Conservation (phyloP, 169 alveolate genomes). For the Eimeria tenella region DNA sequence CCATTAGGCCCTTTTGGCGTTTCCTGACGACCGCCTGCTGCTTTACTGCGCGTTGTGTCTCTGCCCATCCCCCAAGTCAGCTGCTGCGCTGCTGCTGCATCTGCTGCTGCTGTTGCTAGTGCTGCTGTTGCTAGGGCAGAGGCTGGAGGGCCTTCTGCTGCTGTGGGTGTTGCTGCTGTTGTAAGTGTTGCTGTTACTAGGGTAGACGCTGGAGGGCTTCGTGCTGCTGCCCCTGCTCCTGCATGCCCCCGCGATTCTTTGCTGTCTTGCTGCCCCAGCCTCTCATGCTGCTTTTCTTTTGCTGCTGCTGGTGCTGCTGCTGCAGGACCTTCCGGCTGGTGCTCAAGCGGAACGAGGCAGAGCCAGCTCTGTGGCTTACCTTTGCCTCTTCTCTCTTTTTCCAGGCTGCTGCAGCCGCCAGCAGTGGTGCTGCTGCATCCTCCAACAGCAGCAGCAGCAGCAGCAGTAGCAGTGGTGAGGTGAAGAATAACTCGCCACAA, state of each 20-base stretch:
- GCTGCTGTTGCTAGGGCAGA: background rate
- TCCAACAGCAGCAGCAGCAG: background rate
- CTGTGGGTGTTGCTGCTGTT: background rate
- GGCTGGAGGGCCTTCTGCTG: background rate
- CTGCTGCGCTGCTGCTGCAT: background rate
- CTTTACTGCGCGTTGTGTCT: slow-evolving; percentile 23
- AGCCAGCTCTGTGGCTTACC: slow-evolving; percentile 50
- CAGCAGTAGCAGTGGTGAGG: background rate
- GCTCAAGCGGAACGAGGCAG: slow-evolving; percentile 41
- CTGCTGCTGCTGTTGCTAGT: slow-evolving; percentile 6
- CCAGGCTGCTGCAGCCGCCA: slow-evolving; percentile 48
- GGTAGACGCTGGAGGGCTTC: background rate
- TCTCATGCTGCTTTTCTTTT: background rate
- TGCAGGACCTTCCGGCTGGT: slow-evolving; percentile 43
- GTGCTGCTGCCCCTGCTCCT: background rate
- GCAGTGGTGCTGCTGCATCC: background rate
- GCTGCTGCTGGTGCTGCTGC: slow-evolving; percentile 29
- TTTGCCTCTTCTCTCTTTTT: slow-evolving; percentile 8
- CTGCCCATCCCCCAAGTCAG: slow-evolving; percentile 34
- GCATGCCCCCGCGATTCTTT: background rate
- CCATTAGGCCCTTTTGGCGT: slow-evolving; percentile 17
- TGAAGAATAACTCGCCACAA: slow-evolving; percentile 4
- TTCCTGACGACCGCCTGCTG: slow-evolving; percentile 44
- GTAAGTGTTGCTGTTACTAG: background rate
- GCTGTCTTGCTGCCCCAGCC: background rate